Evolutionary conservation across 306 rosid genomes (phyloP).

Genomic region (Clitoria ternatea): DNA sequence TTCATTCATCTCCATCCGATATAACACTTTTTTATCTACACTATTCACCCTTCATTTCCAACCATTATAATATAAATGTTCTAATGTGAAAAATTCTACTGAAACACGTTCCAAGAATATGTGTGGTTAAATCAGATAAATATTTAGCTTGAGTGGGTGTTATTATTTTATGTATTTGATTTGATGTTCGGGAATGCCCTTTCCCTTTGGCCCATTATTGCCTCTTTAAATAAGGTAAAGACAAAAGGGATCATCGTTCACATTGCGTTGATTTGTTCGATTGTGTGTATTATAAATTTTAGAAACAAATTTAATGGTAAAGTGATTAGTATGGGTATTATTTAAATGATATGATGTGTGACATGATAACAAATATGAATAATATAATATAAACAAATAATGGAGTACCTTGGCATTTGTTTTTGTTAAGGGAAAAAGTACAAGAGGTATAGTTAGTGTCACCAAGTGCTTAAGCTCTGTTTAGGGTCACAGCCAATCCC

Average conservation of each 20-base stretch:
- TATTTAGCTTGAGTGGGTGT: constrained; percentile 14
- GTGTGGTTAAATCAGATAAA: no score
- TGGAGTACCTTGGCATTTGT: not conserved
- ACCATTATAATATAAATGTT: no score
- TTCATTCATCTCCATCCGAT: no score
- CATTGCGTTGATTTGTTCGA: not conserved
- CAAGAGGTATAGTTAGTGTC: not conserved
- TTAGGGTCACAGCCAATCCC: not conserved
- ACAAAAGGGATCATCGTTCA: constrained; percentile 6
- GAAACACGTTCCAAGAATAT: no score
- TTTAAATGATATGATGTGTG: no score
- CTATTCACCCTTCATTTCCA: no score
- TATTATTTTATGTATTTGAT: constrained; percentile 13
- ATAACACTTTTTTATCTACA: no score
- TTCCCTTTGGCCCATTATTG: constrained; percentile 9
- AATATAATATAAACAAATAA: not conserved
- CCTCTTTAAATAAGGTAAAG: not conserved
- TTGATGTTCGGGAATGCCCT: not conserved
- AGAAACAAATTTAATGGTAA: not conserved
- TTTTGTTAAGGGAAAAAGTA: not conserved
- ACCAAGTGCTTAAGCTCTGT: not conserved
- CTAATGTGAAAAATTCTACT: no score
- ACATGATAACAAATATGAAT: not conserved
- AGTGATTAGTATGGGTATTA: not conserved
- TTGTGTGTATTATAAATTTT: no score